Evolutionary conservation across 2,329 filamentous ascomycete genomes (phyloP).

Genomic region (Corynespora cassiicola): DNA sequence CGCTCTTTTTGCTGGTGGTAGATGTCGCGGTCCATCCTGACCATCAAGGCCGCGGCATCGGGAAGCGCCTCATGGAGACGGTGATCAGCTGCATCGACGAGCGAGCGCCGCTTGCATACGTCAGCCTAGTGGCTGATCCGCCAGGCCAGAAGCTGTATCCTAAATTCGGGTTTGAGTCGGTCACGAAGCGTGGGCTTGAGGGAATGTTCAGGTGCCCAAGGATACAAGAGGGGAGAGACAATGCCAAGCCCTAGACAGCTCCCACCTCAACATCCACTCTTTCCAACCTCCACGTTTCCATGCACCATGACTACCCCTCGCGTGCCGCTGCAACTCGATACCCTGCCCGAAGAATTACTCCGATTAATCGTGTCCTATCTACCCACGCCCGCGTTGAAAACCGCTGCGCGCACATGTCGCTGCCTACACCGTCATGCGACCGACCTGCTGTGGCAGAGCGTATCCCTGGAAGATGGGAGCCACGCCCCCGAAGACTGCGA

Average conservation of each 20-base stretch:
- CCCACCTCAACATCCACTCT: too few species aligned
- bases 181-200: constrained; percentile 31
- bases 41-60: constrained; percentile 58
- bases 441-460: constrained; percentile 48
- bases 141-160: constrained; percentile 54
- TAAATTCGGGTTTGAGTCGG: constrained; percentile 55
- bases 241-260: too few species aligned
- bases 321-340: constrained; percentile 26
- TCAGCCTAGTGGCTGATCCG: constrained; percentile 55
- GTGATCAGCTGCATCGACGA: constrained; percentile 51
- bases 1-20: constrained; percentile 59
- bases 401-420: constrained; percentile 41
- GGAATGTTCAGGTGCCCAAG: constrained; percentile 36
- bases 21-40: constrained; percentile 59
- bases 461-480: constrained; percentile 47
- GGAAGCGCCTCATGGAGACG: constrained; percentile 52
- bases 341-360: constrained; percentile 51
- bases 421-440: constrained; percentile 44
- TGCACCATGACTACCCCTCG: not conserved
- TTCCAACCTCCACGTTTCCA: too few species aligned
- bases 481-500: constrained; percentile 15
- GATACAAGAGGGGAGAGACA: too few species aligned
- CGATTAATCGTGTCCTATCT: constrained; percentile 47
- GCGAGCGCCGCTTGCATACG: constrained; percentile 51
- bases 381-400: constrained; percentile 32